Conservation (phyloP, 352 stramenopile species). For the Phytophthora constricta region DNA sequence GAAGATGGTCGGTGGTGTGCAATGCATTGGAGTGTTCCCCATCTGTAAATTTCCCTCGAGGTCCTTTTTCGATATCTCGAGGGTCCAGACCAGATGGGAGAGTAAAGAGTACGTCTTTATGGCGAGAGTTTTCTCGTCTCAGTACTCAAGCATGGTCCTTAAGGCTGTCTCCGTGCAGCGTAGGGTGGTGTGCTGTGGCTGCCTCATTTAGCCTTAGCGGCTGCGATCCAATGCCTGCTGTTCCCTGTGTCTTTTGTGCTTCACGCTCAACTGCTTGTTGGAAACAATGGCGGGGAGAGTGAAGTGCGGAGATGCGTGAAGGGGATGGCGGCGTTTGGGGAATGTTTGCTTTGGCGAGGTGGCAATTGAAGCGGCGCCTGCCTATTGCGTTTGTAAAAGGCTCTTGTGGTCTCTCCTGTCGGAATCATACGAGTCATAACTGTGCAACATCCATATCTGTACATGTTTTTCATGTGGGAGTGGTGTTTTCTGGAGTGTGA, state of each 20-base stretch:
- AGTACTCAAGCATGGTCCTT: slow-evolving; percentile 89
- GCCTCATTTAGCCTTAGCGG: slow-evolving; percentile 27
- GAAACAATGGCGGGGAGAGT: slow-evolving; percentile 35
- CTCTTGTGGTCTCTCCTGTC: slow-evolving; percentile 75
- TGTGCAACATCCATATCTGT: slow-evolving; percentile 80
- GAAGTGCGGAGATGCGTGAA: slow-evolving; percentile 4
- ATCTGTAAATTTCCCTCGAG: slow-evolving; percentile 75
- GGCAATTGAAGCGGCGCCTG: slow-evolving; percentile 35
- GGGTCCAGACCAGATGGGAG: slow-evolving; percentile 89
- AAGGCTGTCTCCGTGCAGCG: slow-evolving; percentile 89
- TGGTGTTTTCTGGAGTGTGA: slow-evolving; percentile 4
- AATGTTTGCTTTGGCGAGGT: slow-evolving; percentile 39
- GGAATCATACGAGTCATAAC: slow-evolving; percentile 95
- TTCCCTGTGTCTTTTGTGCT: slow-evolving; percentile 17
- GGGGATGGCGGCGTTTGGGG: slow-evolving; percentile 13
- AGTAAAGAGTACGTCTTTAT: slow-evolving; percentile 76
- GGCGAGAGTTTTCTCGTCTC: slow-evolving; percentile 83
- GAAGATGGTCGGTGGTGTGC: slow-evolving; percentile 27
- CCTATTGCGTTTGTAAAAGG: slow-evolving; percentile 67
- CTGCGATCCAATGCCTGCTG: slow-evolving; percentile 35
- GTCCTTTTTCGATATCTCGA: slow-evolving; percentile 54
- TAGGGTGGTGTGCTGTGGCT: slow-evolving; percentile 52
- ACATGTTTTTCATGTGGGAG: slow-evolving; percentile 31
- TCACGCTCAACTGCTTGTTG: slow-evolving; percentile 39
- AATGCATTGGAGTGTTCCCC: slow-evolving; percentile 36